phyloP scores from a whole-genome alignment of 192 early-diverging fungal genomes.

The Irineochytrium annulatum region DNA sequence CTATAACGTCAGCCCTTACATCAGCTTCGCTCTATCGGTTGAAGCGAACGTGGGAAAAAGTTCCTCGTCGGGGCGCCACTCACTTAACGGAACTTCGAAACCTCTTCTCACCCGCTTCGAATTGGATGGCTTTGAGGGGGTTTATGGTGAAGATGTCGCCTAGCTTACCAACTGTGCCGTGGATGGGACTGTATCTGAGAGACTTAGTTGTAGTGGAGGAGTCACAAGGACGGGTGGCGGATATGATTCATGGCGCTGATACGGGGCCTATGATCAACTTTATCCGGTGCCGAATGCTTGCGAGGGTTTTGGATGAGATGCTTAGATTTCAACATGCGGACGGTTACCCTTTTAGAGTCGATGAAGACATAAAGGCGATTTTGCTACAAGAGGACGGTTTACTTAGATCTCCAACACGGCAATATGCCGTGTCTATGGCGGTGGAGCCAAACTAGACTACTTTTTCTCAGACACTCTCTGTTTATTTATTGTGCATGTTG shows the following conservation, averaged over 20 bases:
- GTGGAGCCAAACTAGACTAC: conserved; percentile 3
- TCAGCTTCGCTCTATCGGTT: conserved; percentile 13
- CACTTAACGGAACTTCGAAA: not conserved
- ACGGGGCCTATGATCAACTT: conserved; percentile 13
- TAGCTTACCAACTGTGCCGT: not conserved
- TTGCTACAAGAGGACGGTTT: conserved; percentile 1
- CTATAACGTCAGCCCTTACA: conserved; percentile 12
- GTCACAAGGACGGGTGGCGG: not conserved
- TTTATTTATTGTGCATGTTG: too few relatives aligned
- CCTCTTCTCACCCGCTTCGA: conserved; percentile 2
- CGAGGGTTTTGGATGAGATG: conserved; percentile 7
- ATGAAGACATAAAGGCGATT: not conserved
- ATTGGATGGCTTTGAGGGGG: conserved; percentile 1
- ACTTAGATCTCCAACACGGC: not conserved
- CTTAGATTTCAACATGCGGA: conserved; percentile 11
- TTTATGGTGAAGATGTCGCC: not conserved
- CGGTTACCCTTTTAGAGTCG: not conserved
- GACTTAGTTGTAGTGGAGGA: conserved; percentile 17
- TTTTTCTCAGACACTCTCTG: too few relatives aligned
- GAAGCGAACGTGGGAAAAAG: conserved; percentile 13
- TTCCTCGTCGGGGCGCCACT: not conserved
- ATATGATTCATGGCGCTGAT: not conserved
- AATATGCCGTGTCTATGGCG: not conserved
- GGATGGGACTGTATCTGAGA: conserved; percentile 10
- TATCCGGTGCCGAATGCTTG: conserved; percentile 4